Percentiles rank a stretch among this genome's conserved stretches.
phyloP scores from a whole-genome alignment of 2,329 filamentous ascomycete genomes.

The Ophiostoma novo-ulmi region DNA sequence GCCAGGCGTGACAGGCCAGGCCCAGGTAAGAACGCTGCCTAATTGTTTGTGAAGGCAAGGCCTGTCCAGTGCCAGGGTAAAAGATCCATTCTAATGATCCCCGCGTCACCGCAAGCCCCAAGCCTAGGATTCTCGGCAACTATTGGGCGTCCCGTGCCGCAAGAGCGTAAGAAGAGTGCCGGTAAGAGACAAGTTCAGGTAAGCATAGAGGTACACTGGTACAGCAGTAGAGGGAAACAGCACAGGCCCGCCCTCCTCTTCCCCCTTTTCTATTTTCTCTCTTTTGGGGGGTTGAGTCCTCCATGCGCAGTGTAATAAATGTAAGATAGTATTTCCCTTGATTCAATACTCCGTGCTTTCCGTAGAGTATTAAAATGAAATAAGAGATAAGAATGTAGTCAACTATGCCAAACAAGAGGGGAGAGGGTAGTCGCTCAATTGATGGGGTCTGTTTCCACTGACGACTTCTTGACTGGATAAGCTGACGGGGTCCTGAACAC shows the following conservation, averaged over 20 bases:
- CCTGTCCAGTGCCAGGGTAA: background rate
- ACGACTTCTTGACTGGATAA: background rate
- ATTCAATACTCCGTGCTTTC: background rate
- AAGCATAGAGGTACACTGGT: background rate
- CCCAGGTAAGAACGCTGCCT: background rate
- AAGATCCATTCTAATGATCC: background rate
- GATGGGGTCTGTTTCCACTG: background rate
- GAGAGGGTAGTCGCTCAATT: background rate
- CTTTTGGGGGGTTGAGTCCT: background rate
- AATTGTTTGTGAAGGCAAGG: background rate
- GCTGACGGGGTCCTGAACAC: background rate
- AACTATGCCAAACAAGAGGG: too few relatives aligned
- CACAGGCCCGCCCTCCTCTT: background rate
- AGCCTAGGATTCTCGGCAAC: conserved; percentile 16
- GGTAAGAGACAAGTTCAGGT: background rate
- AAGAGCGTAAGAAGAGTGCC: conserved; percentile 15
- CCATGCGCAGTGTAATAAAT: background rate
- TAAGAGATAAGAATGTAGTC: too few relatives aligned
- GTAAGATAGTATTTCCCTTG: background rate
- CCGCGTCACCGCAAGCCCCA: background rate
- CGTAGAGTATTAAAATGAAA: too few relatives aligned
- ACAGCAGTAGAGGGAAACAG: background rate
- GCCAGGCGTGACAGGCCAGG: background rate
- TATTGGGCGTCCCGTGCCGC: conserved; percentile 24
- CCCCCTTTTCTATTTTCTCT: background rate